phyloP scores from a whole-genome alignment of 2,329 filamentous ascomycete species.

The Hypoxylon rubiginosum region DNA sequence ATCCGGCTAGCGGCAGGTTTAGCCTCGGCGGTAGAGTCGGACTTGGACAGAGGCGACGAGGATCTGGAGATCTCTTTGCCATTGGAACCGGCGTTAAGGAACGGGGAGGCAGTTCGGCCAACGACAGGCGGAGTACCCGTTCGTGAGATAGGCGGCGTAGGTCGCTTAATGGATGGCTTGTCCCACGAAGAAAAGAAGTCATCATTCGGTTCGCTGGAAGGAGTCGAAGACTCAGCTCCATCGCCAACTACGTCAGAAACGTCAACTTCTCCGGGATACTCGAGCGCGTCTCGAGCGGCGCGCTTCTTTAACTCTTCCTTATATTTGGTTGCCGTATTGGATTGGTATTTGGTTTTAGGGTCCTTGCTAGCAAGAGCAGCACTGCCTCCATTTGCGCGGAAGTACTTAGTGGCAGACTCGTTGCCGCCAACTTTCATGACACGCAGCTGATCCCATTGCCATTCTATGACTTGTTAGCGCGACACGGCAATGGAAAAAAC shows the following conservation, averaged over 20 bases:
- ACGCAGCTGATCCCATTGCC: constrained; percentile 99
- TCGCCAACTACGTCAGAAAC: constrained; percentile 78
- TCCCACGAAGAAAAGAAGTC: constrained; percentile 99
- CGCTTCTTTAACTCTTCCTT: constrained; percentile 95
- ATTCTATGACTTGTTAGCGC: constrained; percentile 68
- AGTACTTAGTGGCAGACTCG: constrained; percentile 97
- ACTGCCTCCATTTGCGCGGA: constrained; percentile 94
- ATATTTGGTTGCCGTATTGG: constrained; percentile 93
- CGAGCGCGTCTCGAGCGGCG: constrained; percentile 83
- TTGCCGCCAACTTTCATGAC: constrained; percentile 99
- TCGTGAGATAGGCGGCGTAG: constrained; percentile 91
- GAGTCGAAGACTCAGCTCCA: constrained; percentile 76
- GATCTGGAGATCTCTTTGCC: constrained; percentile 81
- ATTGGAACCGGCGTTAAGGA: constrained; percentile 81
- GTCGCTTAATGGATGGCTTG: constrained; percentile 95
- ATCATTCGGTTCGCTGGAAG: constrained; percentile 84
- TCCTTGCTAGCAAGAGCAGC: constrained; percentile 97
- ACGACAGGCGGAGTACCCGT: constrained; percentile 86
- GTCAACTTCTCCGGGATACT: constrained; percentile 89
- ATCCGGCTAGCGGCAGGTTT: constrained; percentile 77
- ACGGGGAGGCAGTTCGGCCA: constrained; percentile 88
- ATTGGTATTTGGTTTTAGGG: constrained; percentile 96
- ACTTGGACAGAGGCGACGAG: constrained; percentile 82
- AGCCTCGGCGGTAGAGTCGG: constrained; percentile 67
- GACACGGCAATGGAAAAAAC: neutral